phyloP scores from a whole-genome alignment of 768 basidiomycete genomes.

The Amanita polypyramis region DNA sequence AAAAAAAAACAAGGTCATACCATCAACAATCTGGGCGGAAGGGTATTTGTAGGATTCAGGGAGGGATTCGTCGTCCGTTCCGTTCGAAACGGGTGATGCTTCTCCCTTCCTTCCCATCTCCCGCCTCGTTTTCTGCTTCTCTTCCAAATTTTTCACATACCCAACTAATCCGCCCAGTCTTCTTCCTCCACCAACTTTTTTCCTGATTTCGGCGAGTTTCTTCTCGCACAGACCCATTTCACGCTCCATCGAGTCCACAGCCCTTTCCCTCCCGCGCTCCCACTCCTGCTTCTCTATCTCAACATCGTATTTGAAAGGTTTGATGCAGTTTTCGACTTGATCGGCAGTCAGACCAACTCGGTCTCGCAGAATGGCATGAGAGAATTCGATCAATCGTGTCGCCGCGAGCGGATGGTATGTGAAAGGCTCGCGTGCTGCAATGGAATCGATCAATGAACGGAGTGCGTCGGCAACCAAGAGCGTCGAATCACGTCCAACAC shows the following conservation, averaged over 20 bases:
- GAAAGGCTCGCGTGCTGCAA: slow-evolving; percentile 85
- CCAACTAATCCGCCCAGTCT: slow-evolving; percentile 64
- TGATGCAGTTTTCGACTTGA: slow-evolving; percentile 99
- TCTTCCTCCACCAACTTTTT: slow-evolving; percentile 81
- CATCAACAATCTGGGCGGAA: slow-evolving; percentile 85
- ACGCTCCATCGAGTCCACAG: slow-evolving; percentile 72
- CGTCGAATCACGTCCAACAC: slow-evolving; percentile 91
- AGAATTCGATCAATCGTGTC: slow-evolving; percentile 85
- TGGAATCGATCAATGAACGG: slow-evolving; percentile 80
- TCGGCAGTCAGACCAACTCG: slow-evolving; percentile 92
- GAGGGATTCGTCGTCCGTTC: slow-evolving; percentile 31
- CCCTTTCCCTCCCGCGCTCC: slow-evolving; percentile 70
- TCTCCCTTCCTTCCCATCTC: slow-evolving; percentile 39
- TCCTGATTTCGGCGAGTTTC: slow-evolving; percentile 79
- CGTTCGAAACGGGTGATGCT: slow-evolving; percentile 8
- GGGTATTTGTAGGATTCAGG: slow-evolving; percentile 84
- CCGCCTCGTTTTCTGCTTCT: slow-evolving; percentile 36
- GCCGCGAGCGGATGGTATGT: slow-evolving; percentile 82
- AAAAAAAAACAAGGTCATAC: slow-evolving; percentile 31
- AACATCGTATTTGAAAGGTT: slow-evolving; percentile 97
- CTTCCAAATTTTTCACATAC: slow-evolving; percentile 79
- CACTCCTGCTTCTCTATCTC: slow-evolving; percentile 92
- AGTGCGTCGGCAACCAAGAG: slow-evolving; percentile 91
- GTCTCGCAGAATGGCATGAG: slow-evolving; percentile 87
- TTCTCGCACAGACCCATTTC: slow-evolving; percentile 79